Evolutionary conservation across 805 yeast genomes (phyloP).

Genomic region (Pichia rugopelliculosa): DNA sequence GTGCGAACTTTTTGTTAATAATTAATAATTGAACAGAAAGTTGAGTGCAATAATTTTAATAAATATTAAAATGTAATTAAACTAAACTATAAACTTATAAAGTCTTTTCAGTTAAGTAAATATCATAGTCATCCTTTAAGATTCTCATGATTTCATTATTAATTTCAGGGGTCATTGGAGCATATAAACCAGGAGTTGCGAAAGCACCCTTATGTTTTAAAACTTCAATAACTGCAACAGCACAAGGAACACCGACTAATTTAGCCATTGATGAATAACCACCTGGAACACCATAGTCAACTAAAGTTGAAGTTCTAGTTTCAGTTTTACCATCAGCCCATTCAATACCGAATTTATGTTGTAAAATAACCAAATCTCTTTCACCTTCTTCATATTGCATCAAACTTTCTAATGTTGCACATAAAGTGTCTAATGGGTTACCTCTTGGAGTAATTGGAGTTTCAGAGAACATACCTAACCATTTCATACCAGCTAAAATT

Average conservation of each 20-base stretch:
- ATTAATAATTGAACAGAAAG: too few relatives aligned
- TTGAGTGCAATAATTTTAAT: too few relatives aligned
- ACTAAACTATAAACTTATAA: constrained; percentile 24
- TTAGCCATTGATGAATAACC: constrained; percentile 98
- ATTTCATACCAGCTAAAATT: constrained; percentile 79
- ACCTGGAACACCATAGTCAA: constrained; percentile 87
- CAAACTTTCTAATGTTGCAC: constrained; percentile 91
- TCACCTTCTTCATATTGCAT: constrained; percentile 96
- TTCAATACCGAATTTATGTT: constrained; percentile 96
- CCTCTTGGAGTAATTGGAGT: constrained; percentile 77
- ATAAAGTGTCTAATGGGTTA: constrained; percentile 90
- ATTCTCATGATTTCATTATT: constrained; percentile 87
- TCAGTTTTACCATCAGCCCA: constrained; percentile 91
- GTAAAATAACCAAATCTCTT: constrained; percentile 90
- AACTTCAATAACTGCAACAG: constrained; percentile 85
- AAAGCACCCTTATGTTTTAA: constrained; percentile 59
- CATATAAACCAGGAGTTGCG: constrained; percentile 75
- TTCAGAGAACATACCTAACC: constrained; percentile 90
- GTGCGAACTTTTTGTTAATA: not conserved
- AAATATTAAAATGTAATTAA: too few relatives aligned
- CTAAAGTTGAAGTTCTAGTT: constrained; percentile 90
- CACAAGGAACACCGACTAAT: constrained; percentile 97
- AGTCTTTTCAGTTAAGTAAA: constrained; percentile 84
- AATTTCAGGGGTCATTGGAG: constrained; percentile 88
- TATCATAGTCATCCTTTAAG: constrained; percentile 83